These are phyloP conservation scores for Alternaria gansuensis DNA, from an alignment of 2,329 filamentous ascomycete species.

Conservation along the genomic window DNA sequence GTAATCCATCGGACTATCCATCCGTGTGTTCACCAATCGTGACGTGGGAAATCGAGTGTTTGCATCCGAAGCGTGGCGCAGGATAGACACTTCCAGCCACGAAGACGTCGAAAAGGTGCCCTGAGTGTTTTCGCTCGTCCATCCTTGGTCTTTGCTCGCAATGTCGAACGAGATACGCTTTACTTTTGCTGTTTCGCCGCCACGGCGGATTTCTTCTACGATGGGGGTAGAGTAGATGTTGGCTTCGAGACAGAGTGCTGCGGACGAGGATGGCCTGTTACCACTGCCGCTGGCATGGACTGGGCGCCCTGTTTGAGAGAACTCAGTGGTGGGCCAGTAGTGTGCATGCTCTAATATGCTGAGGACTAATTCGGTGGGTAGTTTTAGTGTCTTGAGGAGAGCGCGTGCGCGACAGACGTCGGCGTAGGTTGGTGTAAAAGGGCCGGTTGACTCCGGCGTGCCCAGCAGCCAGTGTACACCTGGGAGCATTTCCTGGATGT, in stretches of 20 bases:
- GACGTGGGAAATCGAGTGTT: constrained; percentile 14
- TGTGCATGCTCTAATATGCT: constrained; percentile 39
- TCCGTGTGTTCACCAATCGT: constrained; percentile 10
- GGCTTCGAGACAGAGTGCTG: constrained; percentile 30
- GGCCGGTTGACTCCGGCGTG: not conserved
- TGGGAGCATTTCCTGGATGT: constrained; percentile 1
- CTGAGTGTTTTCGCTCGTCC: constrained; percentile 39
- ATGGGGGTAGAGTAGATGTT: constrained; percentile 23
- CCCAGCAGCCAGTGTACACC: not conserved
- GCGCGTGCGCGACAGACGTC: constrained; percentile 38
- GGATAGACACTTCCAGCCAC: constrained; percentile 47
- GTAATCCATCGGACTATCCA: constrained; percentile 14
- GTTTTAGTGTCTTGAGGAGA: constrained; percentile 30
- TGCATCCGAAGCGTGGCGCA: constrained; percentile 27
- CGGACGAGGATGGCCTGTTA: constrained; percentile 17
- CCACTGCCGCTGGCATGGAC: constrained; percentile 11
- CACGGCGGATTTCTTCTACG: constrained; percentile 8
- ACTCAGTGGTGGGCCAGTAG: constrained; percentile 32
- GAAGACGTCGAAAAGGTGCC: constrained; percentile 44
- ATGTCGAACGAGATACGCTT: constrained; percentile 40
- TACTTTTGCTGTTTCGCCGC: constrained; percentile 31
- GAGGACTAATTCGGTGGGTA: constrained; percentile 46
- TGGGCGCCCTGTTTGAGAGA: constrained; percentile 3
- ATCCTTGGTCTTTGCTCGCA: constrained; percentile 44
- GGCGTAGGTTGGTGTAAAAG: constrained; percentile 29